These are phyloP conservation scores for Boletus calvinii DNA, from an alignment of 1,284 basidiomycete genomes.

Conservation along the genomic window DNA sequence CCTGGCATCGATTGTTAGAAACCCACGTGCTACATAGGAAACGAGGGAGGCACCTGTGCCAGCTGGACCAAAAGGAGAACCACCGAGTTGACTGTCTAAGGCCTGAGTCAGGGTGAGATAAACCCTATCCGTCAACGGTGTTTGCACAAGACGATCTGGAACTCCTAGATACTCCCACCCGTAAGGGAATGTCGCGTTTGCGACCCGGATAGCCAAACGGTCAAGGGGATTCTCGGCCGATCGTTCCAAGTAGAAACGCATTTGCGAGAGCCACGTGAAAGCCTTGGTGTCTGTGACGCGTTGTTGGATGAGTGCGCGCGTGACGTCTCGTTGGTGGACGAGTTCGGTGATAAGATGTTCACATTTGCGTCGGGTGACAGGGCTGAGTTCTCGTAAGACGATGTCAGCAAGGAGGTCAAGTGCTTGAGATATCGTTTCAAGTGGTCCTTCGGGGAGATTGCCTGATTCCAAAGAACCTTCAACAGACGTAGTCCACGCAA, in stretches of 20 bases:
- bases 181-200: conserved; percentile 93
- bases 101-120: conserved; percentile 98
- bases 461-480: conserved; percentile 68
- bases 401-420: conserved; percentile 95
- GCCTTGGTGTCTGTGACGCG: conserved; percentile 63
- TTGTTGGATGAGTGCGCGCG: conserved; percentile 75
- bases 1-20: conserved; percentile 44
- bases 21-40: neutral
- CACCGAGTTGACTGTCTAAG: conserved; percentile 91
- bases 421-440: conserved; percentile 78
- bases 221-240: conserved; percentile 74
- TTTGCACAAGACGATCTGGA: conserved; percentile 95
- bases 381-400: conserved; percentile 85
- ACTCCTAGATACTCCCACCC: conserved; percentile 99
- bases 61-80: conserved; percentile 97
- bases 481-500: conserved; percentile 89
- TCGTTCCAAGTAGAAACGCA: conserved; percentile 94
- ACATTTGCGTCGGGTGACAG: conserved; percentile 93
- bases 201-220: conserved; percentile 79
- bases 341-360: conserved; percentile 99
- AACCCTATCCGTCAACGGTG: conserved; percentile 96
- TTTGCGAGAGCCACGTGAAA: conserved; percentile 96
- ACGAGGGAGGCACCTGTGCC: conserved; percentile 74
- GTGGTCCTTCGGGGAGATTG: conserved; percentile 59
- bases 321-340: conserved; percentile 96